Base-by-base conservation (phyloP, 768 basidiomycete genomes). In the Hericium coralloides region DNA sequence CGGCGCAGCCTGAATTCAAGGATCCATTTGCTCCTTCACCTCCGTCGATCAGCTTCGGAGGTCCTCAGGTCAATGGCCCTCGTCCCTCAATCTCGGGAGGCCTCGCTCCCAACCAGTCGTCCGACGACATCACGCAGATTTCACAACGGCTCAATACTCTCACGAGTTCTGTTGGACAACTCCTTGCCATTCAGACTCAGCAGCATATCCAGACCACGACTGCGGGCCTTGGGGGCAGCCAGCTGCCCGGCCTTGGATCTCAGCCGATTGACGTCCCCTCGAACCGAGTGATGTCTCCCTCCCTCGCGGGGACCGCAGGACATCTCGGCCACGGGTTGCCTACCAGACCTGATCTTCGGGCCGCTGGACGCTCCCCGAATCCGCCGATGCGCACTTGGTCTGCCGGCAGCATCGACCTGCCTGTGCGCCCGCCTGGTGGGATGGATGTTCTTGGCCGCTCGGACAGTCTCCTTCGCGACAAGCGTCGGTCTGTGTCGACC, bases 351-450 rank as follows among this genome's bases (percentile, higher is more conserved):
- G 89, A 90, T 64, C 62, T 85, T 43, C 76, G 89, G 53, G 68
- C 80, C 38, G 70, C 75, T 45, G 72, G 79, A 31, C 84, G 90
- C 55, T 74, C 80, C 17, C 81, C 87, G 36, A 86, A 83, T 59
- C 77, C 83, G 26, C 87, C 87, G 7, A 79, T 84, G 72, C 81
- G 91, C 45, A 90, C 89, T 20, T 93, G 90, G 90, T 91, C 91
- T 55, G 82, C 87, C 39, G 89, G 90, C 38, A 86, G 79, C 47
- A 73, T 92, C 15, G 90, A 93, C 63, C 70, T 92, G 55, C 84
- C 87, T 9, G 67, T 84, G 62, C 79, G 88, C 43, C 69, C 79
- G 50, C 70, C 80, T 49, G 78, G 68, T 37, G 68, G 70, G 47
- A 55, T 70, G 45, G 53, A 66, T 37, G 64, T 55, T 18, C 59